Base-by-base conservation (phyloP, 2,329 filamentous ascomycete species). In the Pyricularia pennisetigena region DNA sequence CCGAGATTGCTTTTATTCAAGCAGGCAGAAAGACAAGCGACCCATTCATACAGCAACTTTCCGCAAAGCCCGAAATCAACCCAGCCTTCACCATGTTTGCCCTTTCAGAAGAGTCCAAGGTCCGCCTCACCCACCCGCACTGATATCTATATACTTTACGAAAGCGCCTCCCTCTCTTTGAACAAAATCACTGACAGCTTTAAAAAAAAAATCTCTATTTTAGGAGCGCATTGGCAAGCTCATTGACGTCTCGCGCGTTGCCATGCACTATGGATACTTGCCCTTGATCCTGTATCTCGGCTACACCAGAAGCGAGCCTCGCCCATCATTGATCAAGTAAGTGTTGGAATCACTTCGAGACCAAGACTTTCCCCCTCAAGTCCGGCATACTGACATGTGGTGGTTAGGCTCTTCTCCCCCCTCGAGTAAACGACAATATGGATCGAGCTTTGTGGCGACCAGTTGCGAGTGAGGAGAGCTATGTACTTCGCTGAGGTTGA, bases 51-150 rank as follows among this genome's bases (percentile, higher is more conserved):
- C 3, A 23, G 28, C 10, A 63, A 8, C 59, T 29, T 26, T 7
- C 59, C 23, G 28, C 14, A 65, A 65, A 65, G 30, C 32, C 10
- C 28, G 14, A 24, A 65, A 41, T 20, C 28, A 26, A 32, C 16
- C 10, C 12, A 35, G 16, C 23, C 66, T 74, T 71, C 78, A 84
- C 74, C 67, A 87, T 88, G 85, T 84, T 88, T 71, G 77, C 83
- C 76, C 89, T 98, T 73, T 98, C 95, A 67, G 95, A 99, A 82
- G 95, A 99, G 84, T 93, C 94, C 77, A 98, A 98, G 90, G 94
- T 97, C 78, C 72, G 78, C 63, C 59, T 59, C 66, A 61, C 2
- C 16, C 28, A 16, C 5, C 16, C 23, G 35, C 32, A 12, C 28
- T 12, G 63, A n/a, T 28, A 29, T 20, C 35, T 65, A 35, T 12